Conservation (phyloP, 345 rosid species). For the Dimocarpus longan region DNA sequence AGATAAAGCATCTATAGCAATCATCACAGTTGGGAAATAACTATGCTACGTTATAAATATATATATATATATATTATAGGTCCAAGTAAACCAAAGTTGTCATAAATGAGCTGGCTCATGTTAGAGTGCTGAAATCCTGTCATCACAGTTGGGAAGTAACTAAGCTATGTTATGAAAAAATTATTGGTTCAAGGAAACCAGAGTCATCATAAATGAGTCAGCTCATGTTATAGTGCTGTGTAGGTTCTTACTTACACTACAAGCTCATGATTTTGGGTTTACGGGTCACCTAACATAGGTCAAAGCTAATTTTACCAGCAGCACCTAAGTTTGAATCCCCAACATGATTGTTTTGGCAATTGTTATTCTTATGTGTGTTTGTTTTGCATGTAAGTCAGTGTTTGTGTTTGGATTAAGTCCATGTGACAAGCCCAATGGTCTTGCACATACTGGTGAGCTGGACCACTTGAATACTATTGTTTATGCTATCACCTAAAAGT, state of each 20-base stretch:
- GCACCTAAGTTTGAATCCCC: not conserved
- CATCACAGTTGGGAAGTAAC: not conserved
- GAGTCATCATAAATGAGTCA: not conserved
- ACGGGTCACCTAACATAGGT: not conserved
- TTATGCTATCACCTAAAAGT: not conserved
- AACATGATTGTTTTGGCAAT: not conserved
- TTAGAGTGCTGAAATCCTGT: too few species aligned
- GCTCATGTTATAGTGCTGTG: not conserved
- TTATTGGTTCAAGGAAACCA: not conserved
- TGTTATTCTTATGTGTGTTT: too few species aligned
- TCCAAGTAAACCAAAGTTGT: too few species aligned
- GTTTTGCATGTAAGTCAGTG: too few species aligned
- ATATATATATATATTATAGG: too few species aligned
- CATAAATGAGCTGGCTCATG: too few species aligned
- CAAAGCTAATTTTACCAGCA: not conserved
- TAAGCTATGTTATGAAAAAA: not conserved
- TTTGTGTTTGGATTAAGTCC: not conserved
- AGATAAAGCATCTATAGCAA: not conserved
- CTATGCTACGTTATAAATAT: too few species aligned
- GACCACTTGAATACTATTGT: not conserved
- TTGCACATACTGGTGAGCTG: not conserved
- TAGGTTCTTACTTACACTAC: not conserved
- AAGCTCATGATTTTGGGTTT: not conserved
- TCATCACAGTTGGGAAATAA: not conserved
- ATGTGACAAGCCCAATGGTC: not conserved